A percentile compares a stretch with the other conserved stretches of the same genome.
phyloP scores from a whole-genome alignment of 1,284 basidiomycete species.

The Moesziomyces antarcticus region DNA sequence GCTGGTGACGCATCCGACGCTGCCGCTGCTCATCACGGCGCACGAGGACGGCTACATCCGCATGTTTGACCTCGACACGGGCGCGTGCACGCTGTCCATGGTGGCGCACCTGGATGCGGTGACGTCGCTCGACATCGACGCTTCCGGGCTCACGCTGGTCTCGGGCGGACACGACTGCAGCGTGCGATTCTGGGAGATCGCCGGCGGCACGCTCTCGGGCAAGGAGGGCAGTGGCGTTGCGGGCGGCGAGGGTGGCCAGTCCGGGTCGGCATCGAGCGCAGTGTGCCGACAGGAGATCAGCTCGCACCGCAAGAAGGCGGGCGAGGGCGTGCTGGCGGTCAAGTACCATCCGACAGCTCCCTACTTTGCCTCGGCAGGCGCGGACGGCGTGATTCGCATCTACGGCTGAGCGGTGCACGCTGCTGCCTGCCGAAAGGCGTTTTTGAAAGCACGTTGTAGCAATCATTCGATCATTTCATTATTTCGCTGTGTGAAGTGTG shows the following conservation, averaged over 20 bases:
- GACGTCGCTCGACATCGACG: slow-evolving; percentile 88
- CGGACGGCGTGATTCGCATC: slow-evolving; percentile 92
- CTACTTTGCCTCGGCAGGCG: slow-evolving; percentile 89
- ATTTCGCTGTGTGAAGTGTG: too few relatives aligned
- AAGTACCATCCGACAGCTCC: slow-evolving; percentile 85
- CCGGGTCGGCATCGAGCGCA: slow-evolving; percentile 62
- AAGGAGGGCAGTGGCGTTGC: slow-evolving; percentile 10
- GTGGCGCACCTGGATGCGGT: slow-evolving; percentile 90
- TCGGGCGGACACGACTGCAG: slow-evolving; percentile 94
- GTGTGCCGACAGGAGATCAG: slow-evolving; percentile 88
- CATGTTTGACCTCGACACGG: slow-evolving; percentile 84
- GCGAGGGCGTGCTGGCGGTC: slow-evolving; percentile 89
- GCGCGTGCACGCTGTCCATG: slow-evolving; percentile 87
- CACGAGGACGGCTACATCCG: slow-evolving; percentile 94
- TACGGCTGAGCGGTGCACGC: slow-evolving; percentile 67
- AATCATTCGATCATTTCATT: not conserved
- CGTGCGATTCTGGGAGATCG: slow-evolving; percentile 92
- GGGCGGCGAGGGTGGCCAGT: slow-evolving; percentile 3
- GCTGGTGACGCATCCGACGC: slow-evolving; percentile 88
- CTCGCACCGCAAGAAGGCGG: slow-evolving; percentile 80
- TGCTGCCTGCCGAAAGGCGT: not conserved
- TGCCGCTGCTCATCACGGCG: slow-evolving; percentile 85
- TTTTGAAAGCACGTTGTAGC: not conserved
- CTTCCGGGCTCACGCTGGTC: slow-evolving; percentile 84
- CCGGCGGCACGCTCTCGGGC: slow-evolving; percentile 68